phyloP scores from a whole-genome alignment of 2,329 filamentous ascomycete genomes.

The Ophiostoma himal-ulmi region DNA sequence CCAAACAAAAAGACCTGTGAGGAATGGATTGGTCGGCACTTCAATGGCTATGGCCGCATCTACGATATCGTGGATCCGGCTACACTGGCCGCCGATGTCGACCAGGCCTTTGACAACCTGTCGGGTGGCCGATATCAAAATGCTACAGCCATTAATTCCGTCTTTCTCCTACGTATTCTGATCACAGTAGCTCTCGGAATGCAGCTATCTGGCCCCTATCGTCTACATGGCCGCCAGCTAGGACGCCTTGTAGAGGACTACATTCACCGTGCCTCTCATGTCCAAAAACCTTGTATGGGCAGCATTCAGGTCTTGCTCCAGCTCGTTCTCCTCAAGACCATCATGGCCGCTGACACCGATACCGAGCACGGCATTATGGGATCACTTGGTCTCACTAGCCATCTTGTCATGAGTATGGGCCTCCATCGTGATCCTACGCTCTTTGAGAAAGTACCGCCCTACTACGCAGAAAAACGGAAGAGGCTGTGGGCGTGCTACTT shows the following conservation, averaged over 20 bases:
- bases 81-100: conserved; percentile 7
- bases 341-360: conserved; percentile 19
- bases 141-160: neutral
- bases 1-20: conserved; percentile 17
- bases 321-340: conserved; percentile 15
- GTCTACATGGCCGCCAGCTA: conserved; percentile 20
- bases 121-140: neutral
- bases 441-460: conserved; percentile 23
- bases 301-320: conserved; percentile 18
- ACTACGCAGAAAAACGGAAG: conserved; percentile 26
- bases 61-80: conserved; percentile 14
- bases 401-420: conserved; percentile 26
- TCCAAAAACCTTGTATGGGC: conserved; percentile 19
- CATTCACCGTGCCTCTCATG: neutral
- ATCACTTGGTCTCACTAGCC: conserved; percentile 12
- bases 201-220: conserved; percentile 19
- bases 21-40: conserved; percentile 18
- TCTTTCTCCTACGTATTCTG: conserved; percentile 19
- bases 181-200: conserved; percentile 17
- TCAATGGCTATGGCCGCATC: conserved; percentile 17
- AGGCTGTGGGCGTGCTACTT: conserved; percentile 27
- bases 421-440: conserved; percentile 27
- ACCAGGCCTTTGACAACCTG: conserved; percentile 11
- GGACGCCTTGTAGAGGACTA: conserved; percentile 17
- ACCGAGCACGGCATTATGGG: conserved; percentile 12